Conservation (phyloP, 148 eudicot species). For the Rhododendron ovatum region DNA sequence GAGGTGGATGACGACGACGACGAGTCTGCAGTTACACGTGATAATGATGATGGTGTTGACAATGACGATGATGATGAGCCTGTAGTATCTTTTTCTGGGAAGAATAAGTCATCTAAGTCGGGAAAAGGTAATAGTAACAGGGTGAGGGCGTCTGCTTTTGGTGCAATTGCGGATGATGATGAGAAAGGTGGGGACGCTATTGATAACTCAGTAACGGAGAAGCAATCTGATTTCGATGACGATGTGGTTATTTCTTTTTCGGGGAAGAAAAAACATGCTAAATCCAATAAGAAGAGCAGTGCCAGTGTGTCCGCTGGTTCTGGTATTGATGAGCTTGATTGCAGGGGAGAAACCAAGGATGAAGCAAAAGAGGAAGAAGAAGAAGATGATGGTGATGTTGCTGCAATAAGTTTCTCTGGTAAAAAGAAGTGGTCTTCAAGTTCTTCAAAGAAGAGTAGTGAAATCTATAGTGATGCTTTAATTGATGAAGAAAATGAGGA, state of each 20-base stretch:
- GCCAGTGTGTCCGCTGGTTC: constrained; percentile 19
- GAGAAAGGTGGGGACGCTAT: constrained; percentile 22
- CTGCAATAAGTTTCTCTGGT: constrained; percentile 45
- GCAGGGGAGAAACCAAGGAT: constrained; percentile 27
- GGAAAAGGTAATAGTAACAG: constrained; percentile 28
- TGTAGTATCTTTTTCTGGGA: constrained; percentile 23
- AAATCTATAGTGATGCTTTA: constrained; percentile 39
- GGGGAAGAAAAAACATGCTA: constrained; percentile 60
- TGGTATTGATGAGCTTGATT: constrained; percentile 28
- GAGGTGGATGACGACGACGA: constrained; percentile 39
- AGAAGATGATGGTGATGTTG: constrained; percentile 21
- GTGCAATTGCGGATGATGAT: constrained; percentile 42
- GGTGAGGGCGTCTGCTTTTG: constrained; percentile 42
- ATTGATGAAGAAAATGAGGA: constrained; percentile 58
- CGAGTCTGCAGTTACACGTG: constrained; percentile 18
- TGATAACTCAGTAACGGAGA: constrained; percentile 25
- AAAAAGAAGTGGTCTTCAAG: constrained; percentile 69
- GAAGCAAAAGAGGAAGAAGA: constrained; percentile 22
- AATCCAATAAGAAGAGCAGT: constrained; percentile 35
- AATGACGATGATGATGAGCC: constrained; percentile 34
- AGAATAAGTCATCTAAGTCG: constrained; percentile 33
- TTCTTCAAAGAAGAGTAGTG: constrained; percentile 44
- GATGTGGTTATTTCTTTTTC: constrained; percentile 46
- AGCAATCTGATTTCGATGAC: constrained; percentile 37
- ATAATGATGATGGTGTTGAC: constrained; percentile 35